Percentiles rank a stretch among this genome's conserved stretches.
phyloP scores from a whole-genome alignment of 2,329 filamentous ascomycete genomes.

The Penicillium thymicola region DNA sequence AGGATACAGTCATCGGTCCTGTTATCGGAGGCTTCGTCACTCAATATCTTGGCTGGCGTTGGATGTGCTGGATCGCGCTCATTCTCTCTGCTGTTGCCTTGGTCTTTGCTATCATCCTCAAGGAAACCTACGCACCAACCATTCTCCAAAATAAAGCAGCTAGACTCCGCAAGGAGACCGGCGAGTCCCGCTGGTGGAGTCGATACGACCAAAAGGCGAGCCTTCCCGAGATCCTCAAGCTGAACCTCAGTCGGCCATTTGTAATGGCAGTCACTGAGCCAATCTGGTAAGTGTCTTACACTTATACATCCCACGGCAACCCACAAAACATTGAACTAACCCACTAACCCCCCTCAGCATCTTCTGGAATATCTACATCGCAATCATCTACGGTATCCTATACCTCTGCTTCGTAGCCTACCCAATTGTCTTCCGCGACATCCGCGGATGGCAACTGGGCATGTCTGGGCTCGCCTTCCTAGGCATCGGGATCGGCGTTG shows the following conservation, averaged over 20 bases:
- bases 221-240: conserved; percentile 65
- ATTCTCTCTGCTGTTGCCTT: conserved; percentile 66
- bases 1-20: conserved; percentile 52
- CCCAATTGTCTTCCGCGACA: conserved; percentile 73
- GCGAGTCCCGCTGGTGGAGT: conserved; percentile 71
- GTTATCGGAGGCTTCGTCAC: conserved; percentile 78
- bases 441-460: conserved; percentile 73
- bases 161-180: conserved; percentile 62
- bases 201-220: conserved; percentile 71
- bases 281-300: conserved; percentile 60
- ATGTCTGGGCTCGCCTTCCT: conserved; percentile 74
- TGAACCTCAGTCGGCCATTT: conserved; percentile 75
- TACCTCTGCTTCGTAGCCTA: conserved; percentile 91
- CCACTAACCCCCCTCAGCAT: conserved; percentile 52
- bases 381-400: conserved; percentile 78
- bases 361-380: conserved; percentile 68
- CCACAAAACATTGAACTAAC: neutral
- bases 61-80: conserved; percentile 77
- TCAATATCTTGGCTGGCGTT: conserved; percentile 72
- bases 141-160: conserved; percentile 66
- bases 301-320: neutral
- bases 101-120: conserved; percentile 56
- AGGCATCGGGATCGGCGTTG: conserved; percentile 61
- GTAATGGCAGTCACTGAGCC: conserved; percentile 75
- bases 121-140: conserved; percentile 73